Evolutionary conservation across 768 basidiomycete species (phyloP), one percentile per base, ranked within the genome.

Genomic region (Suillus tomentosus): DNA sequence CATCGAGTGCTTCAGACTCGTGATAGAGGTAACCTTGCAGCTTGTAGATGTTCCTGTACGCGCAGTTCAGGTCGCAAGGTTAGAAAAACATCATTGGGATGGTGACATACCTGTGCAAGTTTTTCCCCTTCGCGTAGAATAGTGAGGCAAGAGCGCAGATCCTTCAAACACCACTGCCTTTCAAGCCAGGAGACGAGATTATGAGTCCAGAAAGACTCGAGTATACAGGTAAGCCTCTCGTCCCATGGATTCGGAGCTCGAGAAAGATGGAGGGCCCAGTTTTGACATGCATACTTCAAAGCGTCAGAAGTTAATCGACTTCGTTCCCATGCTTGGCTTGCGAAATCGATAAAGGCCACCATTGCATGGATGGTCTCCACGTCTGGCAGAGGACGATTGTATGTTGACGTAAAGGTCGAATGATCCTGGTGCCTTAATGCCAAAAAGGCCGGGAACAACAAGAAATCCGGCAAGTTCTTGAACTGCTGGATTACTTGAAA

Each of bases 81-180:
- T 45, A 4, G 9, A 45, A 19, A 43, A 45, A 4, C 2, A 17
- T 42, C 19, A 45, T 9, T 45, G 17, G 17, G 43, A 19, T 31
- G 5, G 5, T 19, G 19, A 45, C 19, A 11, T 5, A 45, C 45
- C 19, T 45, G 45, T 47, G n/a, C n/a, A 47, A 47, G 3, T 47
- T n/a, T 47, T n/a, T n/a, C n/a, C 10, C n/a, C 45, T 22, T 47
- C n/a, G 2, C 8, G 11, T 47, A n/a, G 11, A 47, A 47, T 47
- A n/a, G 10, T n/a, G n/a, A 47, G 10, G n/a, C 45, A 47, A 47
- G 45, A 47, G 17, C 10, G 45, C 45, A 47, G 45, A n/a, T 47
- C 45, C n/a, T 47, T 47, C 45, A 47, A 47, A 47, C 45, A 47
- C 45, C 45, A 47, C 45, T 47, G 45, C 45, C 45, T 47, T n/a